Evolutionary conservation across 768 basidiomycete species (phyloP).

Genomic region (Favolaschia claudopus): DNA sequence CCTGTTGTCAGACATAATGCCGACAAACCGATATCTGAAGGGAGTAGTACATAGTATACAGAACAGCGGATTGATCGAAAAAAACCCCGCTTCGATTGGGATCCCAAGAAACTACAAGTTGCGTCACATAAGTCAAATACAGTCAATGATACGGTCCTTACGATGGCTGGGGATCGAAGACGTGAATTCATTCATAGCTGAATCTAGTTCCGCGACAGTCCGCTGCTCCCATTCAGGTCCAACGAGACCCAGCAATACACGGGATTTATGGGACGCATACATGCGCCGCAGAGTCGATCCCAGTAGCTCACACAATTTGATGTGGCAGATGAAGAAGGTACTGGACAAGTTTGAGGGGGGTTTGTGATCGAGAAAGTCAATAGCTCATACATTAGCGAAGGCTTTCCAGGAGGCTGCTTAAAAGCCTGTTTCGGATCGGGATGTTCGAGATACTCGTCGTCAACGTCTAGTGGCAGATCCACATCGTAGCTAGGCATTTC

Average conservation of each 20-base stretch:
- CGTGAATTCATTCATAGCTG: conserved; percentile 67
- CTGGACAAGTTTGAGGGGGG: no score
- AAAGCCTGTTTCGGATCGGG: conserved; percentile 57
- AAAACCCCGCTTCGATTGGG: conserved; percentile 35
- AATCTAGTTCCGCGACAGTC: conserved; percentile 69
- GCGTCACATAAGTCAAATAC: not conserved
- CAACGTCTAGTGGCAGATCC: conserved; percentile 68
- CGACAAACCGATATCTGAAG: conserved; percentile 46
- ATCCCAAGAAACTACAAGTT: conserved; percentile 34
- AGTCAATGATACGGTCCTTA: conserved; percentile 31
- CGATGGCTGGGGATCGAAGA: conserved; percentile 65
- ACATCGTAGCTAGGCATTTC: conserved; percentile 60
- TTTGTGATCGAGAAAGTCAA: no score
- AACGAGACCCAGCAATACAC: conserved; percentile 46
- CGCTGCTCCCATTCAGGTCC: conserved; percentile 63
- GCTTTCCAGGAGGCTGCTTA: conserved; percentile 69
- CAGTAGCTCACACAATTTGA: conserved; percentile 70
- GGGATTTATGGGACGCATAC: conserved; percentile 52
- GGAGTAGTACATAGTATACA: conserved; percentile 51
- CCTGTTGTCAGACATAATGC: conserved; percentile 38
- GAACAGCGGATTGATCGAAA: conserved; percentile 47
- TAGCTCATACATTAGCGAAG: conserved; percentile 60
- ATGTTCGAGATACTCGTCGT: conserved; percentile 56
- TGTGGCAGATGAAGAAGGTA: conserved; percentile 57
- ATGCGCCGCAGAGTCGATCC: conserved; percentile 70